These are phyloP conservation scores for Aaosphaeria pasadenensis DNA, from an alignment of 2,329 filamentous ascomycete genomes.

Conservation along the genomic window DNA sequence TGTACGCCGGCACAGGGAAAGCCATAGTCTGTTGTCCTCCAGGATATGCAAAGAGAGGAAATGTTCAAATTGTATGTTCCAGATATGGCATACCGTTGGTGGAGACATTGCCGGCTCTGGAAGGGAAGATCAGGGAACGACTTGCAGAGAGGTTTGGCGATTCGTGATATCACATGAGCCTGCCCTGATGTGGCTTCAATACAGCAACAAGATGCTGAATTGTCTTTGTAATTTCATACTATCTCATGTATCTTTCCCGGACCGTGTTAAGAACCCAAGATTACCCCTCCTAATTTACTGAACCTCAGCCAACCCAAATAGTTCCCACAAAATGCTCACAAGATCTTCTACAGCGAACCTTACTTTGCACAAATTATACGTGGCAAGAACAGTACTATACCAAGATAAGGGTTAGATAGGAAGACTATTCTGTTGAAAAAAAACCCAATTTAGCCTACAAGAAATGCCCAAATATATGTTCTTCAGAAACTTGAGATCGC, in stretches of 20 bases:
- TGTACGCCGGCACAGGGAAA: conserved; percentile 46
- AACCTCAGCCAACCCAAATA: not conserved
- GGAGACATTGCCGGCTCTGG: conserved; percentile 42
- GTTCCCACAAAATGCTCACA: not conserved
- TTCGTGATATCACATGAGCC: not conserved
- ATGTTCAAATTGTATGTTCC: conserved; percentile 57
- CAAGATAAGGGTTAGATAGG: not conserved
- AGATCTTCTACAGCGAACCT: too few relatives aligned
- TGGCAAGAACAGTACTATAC: too few relatives aligned
- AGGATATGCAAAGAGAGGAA: conserved; percentile 58
- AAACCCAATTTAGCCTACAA: not conserved
- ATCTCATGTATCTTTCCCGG: too few relatives aligned
- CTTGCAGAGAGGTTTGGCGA: conserved; percentile 7
- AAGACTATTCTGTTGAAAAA: not conserved
- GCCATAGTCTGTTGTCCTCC: conserved; percentile 53
- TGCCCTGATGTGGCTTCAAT: too few relatives aligned
- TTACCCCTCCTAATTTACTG: too few relatives aligned
- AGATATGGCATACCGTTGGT: conserved; percentile 47
- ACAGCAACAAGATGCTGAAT: too few relatives aligned
- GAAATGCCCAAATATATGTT: not conserved
- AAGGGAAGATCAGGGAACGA: conserved; percentile 23
- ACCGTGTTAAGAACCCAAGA: too few relatives aligned
- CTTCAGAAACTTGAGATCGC: not conserved
- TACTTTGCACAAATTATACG: too few relatives aligned
- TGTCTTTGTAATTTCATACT: too few relatives aligned